Evolutionary conservation across 495 filamentous ascomycete genomes (phyloP).

Genomic region (Hypoxylon lienhwacheense): DNA sequence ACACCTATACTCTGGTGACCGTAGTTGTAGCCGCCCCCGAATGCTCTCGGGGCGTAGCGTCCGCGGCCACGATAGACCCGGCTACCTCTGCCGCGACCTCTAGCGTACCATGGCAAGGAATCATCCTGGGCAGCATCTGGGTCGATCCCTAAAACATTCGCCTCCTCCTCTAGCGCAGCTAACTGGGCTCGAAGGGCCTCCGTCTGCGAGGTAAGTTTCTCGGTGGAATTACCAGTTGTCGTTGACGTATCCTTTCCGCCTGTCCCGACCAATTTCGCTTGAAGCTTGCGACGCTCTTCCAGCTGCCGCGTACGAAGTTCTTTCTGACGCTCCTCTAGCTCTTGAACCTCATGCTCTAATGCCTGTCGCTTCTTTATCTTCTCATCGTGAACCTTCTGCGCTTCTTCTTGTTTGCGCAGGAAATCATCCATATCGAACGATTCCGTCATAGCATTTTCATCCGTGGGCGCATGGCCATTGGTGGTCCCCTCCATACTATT

Average conservation of each 20-base stretch:
- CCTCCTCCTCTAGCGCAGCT: slow-evolving; percentile 82
- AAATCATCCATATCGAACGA: slow-evolving; percentile 79
- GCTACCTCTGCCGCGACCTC: slow-evolving; percentile 35
- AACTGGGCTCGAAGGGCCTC: slow-evolving; percentile 74
- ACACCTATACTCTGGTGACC: slow-evolving; percentile 60
- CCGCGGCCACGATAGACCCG: slow-evolving; percentile 48
- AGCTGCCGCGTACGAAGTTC: slow-evolving; percentile 73
- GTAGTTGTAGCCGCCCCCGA: slow-evolving; percentile 56
- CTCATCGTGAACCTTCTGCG: slow-evolving; percentile 77
- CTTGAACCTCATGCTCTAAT: slow-evolving; percentile 67
- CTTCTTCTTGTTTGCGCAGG: slow-evolving; percentile 71
- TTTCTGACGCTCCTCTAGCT: slow-evolving; percentile 74
- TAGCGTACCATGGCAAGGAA: slow-evolving; percentile 42
- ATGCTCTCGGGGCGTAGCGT: slow-evolving; percentile 49
- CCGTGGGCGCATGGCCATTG: slow-evolving; percentile 9
- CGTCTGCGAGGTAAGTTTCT: slow-evolving; percentile 43
- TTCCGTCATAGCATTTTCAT: slow-evolving; percentile 45
- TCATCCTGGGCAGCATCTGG: slow-evolving; percentile 49
- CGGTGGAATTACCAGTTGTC: slow-evolving; percentile 11
- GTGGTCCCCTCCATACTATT: slow-evolving; percentile 24
- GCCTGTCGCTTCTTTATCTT: slow-evolving; percentile 73
- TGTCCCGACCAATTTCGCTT: slow-evolving; percentile 54
- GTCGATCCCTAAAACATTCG: slow-evolving; percentile 76
- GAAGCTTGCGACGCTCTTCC: slow-evolving; percentile 72
- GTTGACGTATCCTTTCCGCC: slow-evolving; percentile 39